Evolutionary conservation across 176 grass and related monocot genomes (phyloP).

Genomic region (Juncus inflexus): DNA sequence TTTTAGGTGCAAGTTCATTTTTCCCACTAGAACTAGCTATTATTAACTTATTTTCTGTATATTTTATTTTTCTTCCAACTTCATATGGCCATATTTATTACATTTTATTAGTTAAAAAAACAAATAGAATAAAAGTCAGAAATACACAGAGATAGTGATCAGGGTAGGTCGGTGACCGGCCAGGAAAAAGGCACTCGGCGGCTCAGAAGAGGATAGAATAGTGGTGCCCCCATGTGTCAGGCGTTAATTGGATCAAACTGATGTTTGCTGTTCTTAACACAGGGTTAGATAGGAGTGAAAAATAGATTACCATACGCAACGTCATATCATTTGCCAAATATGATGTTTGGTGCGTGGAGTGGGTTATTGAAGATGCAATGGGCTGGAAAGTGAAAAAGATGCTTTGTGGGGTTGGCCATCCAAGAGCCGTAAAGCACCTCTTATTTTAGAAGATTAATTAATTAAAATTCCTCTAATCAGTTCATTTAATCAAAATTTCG

Average conservation of each 20-base stretch:
- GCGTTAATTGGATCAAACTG: not conserved
- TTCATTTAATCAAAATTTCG: not conserved
- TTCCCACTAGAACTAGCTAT: too few relatives aligned
- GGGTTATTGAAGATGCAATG: not conserved
- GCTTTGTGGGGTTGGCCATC: too few relatives aligned
- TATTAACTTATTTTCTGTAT: too few relatives aligned
- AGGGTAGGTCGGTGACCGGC: slow-evolving; percentile 21
- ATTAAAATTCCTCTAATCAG: not conserved
- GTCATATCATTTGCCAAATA: not conserved
- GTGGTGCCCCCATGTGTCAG: slow-evolving; percentile 5
- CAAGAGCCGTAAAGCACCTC: not conserved
- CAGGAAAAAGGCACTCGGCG: not conserved
- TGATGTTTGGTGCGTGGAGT: not conserved
- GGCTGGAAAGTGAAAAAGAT: slow-evolving; percentile 3
- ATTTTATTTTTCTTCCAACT: too few relatives aligned
- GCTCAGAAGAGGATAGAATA: slow-evolving; percentile 2
- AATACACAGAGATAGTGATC: not conserved
- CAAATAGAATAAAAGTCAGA: not conserved
- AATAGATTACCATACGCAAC: not conserved
- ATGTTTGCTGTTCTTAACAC: not conserved
- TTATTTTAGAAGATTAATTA: not conserved
- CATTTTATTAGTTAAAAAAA: not conserved
- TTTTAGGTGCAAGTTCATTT: too few relatives aligned
- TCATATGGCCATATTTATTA: not conserved
- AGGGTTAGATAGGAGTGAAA: not conserved